phyloP scores from a whole-genome alignment of 2,329 filamentous ascomycete species.

The Colletotrichum godetiae region DNA sequence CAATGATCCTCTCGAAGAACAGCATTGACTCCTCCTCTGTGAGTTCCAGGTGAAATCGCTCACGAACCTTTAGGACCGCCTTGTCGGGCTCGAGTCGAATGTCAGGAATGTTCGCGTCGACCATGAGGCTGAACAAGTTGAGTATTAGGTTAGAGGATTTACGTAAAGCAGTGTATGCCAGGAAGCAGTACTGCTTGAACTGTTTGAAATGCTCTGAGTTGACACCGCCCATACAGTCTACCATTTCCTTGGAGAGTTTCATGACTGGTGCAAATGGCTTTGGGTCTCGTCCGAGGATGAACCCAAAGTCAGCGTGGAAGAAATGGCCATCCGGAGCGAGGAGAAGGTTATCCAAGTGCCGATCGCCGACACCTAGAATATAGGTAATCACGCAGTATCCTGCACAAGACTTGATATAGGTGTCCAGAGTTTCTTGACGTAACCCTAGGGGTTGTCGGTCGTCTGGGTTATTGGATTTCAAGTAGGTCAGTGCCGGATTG shows the following conservation, averaged over 20 bases:
- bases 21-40: constrained; percentile 92
- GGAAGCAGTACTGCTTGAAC: constrained; percentile 97
- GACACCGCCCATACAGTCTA: constrained; percentile 95
- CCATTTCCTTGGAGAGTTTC: constrained; percentile 98
- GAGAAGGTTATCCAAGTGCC: constrained; percentile 94
- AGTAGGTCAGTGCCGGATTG: constrained; percentile 81
- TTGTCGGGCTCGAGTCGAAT: constrained; percentile 93
- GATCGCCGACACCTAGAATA: constrained; percentile 93
- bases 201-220: constrained; percentile 83
- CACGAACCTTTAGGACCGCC: constrained; percentile 93
- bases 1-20: constrained; percentile 89
- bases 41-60: constrained; percentile 92
- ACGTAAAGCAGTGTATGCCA: constrained; percentile 89
- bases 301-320: constrained; percentile 98
- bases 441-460: constrained; percentile 84
- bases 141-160: constrained; percentile 92
- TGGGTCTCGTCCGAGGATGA: constrained; percentile 95
- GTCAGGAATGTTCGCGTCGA: constrained; percentile 96
- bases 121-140: constrained; percentile 96
- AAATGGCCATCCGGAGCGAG: constrained; percentile 92
- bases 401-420: constrained; percentile 93
- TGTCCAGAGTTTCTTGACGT: constrained; percentile 92
- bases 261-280: constrained; percentile 98
- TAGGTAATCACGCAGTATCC: constrained; percentile 99
- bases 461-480: constrained; percentile 91